A percentile compares a stretch with the other conserved stretches of the same genome.
Evolutionary conservation across 2,329 filamentous ascomycete genomes (phyloP).

Genomic region (Monosporascus sp.): DNA sequence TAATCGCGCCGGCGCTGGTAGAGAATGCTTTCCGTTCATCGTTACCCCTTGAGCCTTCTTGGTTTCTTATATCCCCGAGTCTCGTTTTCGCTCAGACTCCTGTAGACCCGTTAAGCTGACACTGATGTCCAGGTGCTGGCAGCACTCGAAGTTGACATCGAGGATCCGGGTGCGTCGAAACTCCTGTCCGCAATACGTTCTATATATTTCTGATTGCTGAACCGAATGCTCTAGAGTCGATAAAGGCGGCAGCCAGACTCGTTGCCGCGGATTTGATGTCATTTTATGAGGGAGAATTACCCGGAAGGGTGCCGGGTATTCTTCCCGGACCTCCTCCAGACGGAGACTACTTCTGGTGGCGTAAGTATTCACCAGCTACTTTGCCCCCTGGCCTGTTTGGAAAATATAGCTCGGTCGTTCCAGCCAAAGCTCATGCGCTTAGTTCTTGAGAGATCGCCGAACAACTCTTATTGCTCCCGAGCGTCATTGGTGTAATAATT

Average conservation of each 20-base stretch:
- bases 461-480: no score
- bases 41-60: not conserved
- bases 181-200: not conserved
- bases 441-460: no score
- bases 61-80: no score
- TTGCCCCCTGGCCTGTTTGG: no score
- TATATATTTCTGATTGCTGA: not conserved
- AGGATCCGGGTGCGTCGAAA: constrained; percentile 16
- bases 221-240: constrained; percentile 15
- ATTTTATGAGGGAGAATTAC: constrained; percentile 21
- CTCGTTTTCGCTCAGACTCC: no score
- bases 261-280: constrained; percentile 22
- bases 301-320: constrained; percentile 38
- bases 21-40: constrained; percentile 1
- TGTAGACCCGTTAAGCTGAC: not conserved
- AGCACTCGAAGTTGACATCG: constrained; percentile 21
- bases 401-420: not conserved
- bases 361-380: no score
- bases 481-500: no score
- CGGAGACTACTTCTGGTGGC: constrained; percentile 23
- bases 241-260: constrained; percentile 17
- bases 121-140: constrained; percentile 9
- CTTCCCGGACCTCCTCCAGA: constrained; percentile 21
- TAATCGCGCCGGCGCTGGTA: not conserved
- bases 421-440: constrained; percentile 25